Percentiles rank a stretch among this genome's conserved stretches.
Evolutionary conservation across 805 yeast genomes (phyloP).

Genomic region (Alloascoidea africana): DNA sequence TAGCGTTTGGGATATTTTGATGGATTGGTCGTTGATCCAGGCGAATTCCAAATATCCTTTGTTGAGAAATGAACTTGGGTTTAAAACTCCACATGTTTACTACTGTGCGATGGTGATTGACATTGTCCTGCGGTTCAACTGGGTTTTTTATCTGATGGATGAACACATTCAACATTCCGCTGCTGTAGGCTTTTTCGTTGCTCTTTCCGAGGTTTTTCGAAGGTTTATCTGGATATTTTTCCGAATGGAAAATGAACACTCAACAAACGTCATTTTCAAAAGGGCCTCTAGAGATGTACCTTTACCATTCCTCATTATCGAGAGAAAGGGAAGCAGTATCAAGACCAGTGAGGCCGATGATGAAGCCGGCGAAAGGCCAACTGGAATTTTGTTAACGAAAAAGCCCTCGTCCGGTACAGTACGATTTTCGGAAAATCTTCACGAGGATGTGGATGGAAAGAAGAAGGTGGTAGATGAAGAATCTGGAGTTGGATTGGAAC

Average conservation of each 20-base stretch:
- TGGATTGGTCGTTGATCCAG: constrained; percentile 93
- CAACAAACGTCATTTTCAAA: constrained; percentile 72
- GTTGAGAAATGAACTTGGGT: constrained; percentile 60
- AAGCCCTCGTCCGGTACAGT: constrained; percentile 1
- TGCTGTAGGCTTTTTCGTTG: constrained; percentile 68
- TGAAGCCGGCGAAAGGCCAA: constrained; percentile 9
- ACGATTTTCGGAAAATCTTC: background rate
- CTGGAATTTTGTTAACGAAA: constrained; percentile 5
- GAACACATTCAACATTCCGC: constrained; percentile 83
- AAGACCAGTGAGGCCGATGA: constrained; percentile 7
- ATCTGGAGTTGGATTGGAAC: constrained; percentile 1
- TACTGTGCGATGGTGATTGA: constrained; percentile 64
- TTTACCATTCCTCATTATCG: constrained; percentile 53
- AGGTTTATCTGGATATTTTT: constrained; percentile 83
- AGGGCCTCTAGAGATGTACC: constrained; percentile 83
- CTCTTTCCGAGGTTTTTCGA: constrained; percentile 67
- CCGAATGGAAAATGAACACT: constrained; percentile 94
- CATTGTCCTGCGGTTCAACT: constrained; percentile 67
- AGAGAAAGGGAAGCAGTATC: constrained; percentile 14
- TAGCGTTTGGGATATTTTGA: constrained; percentile 75
- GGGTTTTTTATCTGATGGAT: constrained; percentile 82
- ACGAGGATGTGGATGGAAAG: constrained; percentile 3
- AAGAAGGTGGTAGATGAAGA: background rate
- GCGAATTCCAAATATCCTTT: constrained; percentile 37
- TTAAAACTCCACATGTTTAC: constrained; percentile 42